Conservation (phyloP, 148 eudicot genomes). For the Rhododendron molle region DNA sequence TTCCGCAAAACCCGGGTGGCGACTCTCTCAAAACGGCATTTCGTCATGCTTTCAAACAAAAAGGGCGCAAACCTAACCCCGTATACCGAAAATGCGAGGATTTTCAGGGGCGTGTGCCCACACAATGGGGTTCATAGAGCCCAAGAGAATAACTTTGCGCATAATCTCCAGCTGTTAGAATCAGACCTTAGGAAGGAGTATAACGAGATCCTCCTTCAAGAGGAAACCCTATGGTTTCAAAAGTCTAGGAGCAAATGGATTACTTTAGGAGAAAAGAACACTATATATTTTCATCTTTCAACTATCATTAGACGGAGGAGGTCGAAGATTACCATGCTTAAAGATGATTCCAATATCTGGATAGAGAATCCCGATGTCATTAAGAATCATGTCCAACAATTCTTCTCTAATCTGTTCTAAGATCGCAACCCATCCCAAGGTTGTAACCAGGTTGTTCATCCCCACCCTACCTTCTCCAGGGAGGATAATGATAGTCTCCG, state of each 20-base stretch:
- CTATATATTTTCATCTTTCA: background rate
- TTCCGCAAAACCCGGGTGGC: too few relatives aligned
- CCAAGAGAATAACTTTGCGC: background rate
- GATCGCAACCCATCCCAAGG: rapidly evolving
- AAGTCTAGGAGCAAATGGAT: background rate
- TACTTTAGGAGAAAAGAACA: background rate
- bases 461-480: background rate
- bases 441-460: too few relatives aligned
- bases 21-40: too few relatives aligned
- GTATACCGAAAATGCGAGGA: too few relatives aligned
- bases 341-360: background rate
- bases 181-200: rapidly evolving
- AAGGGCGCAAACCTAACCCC: too few relatives aligned
- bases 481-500: background rate
- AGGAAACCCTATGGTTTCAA: background rate
- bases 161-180: background rate
- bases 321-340: background rate
- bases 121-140: background rate
- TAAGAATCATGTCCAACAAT: background rate
- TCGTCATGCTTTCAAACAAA: too few relatives aligned
- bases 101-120: too few relatives aligned
- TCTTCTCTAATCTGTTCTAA: too few relatives aligned
- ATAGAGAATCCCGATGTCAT: background rate
- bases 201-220: background rate
- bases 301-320: background rate